A percentile compares a stretch with the other conserved stretches of the same genome.
These are phyloP conservation scores for Cyclostephanos invisitatus DNA, from an alignment of 108 stramenopile species.

Conservation along the genomic window DNA sequence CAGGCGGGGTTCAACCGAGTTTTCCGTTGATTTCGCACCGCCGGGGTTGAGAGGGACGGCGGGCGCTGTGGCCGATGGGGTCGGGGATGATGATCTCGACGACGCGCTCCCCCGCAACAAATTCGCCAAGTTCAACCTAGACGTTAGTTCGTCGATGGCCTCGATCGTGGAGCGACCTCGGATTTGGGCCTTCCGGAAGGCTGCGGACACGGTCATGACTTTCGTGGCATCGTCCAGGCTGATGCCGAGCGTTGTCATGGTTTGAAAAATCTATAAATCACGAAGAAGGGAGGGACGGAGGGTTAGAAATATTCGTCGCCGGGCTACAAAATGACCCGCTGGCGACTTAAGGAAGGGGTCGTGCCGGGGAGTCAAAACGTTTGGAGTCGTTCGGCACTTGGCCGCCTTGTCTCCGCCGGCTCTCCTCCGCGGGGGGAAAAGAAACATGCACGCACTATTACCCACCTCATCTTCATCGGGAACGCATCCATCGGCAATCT, in stretches of 20 bases:
- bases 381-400: not conserved
- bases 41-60: not conserved
- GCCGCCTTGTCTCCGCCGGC: not conserved
- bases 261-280: conserved; percentile 58
- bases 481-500: conserved; percentile 50
- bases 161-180: conserved; percentile 23
- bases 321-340: not conserved
- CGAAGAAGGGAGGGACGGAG: not conserved
- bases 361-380: not conserved
- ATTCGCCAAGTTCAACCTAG: conserved; percentile 30
- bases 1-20: not conserved
- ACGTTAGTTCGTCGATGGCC: conserved; percentile 61
- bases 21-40: conserved; percentile 2
- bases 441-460: not conserved
- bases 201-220: conserved; percentile 57
- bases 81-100: conserved; percentile 28
- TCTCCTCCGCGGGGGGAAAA: not conserved
- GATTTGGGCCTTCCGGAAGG: conserved; percentile 45
- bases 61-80: conserved; percentile 12
- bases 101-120: conserved; percentile 14
- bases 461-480: conserved; percentile 70
- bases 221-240: conserved; percentile 66
- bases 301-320: not conserved
- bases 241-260: conserved; percentile 52
- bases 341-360: not conserved